A percentile compares a stretch with the other conserved stretches of the same genome.
Conservation (phyloP, 768 basidiomycete species). For the Phlebiopsis gigantea region DNA sequence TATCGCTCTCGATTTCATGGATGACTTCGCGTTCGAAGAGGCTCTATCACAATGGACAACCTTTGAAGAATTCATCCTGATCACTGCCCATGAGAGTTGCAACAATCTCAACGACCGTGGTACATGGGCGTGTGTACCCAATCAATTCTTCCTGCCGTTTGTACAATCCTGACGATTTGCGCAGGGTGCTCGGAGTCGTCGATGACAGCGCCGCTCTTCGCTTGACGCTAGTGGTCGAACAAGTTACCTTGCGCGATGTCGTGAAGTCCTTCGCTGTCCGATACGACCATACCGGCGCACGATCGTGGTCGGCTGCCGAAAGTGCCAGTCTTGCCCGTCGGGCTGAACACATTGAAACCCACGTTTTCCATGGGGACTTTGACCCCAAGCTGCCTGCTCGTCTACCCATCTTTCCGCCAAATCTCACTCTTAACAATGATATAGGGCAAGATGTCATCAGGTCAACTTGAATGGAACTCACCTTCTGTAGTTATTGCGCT, state of each 20-base stretch:
- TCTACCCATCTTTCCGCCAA: slow-evolving; percentile 7
- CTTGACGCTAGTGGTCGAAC: neutral
- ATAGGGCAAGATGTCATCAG: neutral
- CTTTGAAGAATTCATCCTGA: neutral
- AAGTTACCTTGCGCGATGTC: neutral
- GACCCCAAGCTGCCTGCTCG: neutral
- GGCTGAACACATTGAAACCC: neutral
- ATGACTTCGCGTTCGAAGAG: neutral
- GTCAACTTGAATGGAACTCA: neutral
- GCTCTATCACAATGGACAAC: neutral
- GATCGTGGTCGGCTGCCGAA: neutral
- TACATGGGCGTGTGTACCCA: neutral
- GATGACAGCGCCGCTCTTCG: neutral
- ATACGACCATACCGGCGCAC: neutral
- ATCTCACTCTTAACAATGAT: neutral
- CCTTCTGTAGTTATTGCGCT: neutral
- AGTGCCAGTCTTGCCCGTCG: neutral
- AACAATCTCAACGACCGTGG: slow-evolving; percentile 3
- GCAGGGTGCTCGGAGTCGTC: neutral
- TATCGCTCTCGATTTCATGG: neutral
- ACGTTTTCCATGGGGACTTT: neutral
- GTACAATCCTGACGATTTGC: neutral
- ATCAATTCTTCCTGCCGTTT: neutral
- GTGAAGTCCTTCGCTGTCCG: slow-evolving; percentile 2
- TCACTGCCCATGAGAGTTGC: slow-evolving; percentile 6